phyloP scores from a whole-genome alignment of 2,329 filamentous ascomycete genomes.

The Exophiala sp. region DNA sequence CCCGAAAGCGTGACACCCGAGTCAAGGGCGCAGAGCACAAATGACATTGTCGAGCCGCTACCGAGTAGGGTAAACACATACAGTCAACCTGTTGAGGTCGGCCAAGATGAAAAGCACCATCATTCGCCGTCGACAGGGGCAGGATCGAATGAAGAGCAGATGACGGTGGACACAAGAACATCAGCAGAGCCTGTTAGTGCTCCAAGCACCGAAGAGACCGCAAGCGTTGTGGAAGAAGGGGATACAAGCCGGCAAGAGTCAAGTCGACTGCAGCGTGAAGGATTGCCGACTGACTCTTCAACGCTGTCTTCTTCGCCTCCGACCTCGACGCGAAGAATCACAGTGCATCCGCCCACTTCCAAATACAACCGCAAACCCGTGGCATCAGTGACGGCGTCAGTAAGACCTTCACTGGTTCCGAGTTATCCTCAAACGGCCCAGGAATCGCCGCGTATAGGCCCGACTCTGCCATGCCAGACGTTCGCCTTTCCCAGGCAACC shows the following conservation, averaged over 20 bases:
- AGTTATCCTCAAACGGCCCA: conserved; percentile 21
- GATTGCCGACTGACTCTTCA: conserved; percentile 4
- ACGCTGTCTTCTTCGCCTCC: conserved; percentile 23
- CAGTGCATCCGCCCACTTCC: conserved; percentile 24
- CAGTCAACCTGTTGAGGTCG: conserved; percentile 2
- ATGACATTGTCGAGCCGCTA: conserved; percentile 17
- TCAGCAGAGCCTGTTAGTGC: conserved; percentile 5
- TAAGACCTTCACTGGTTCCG: conserved; percentile 11
- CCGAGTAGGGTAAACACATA: conserved; percentile 1
- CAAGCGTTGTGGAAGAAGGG: conserved; percentile 18
- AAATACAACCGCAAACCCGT: conserved; percentile 28
- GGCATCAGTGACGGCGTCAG: conserved; percentile 9
- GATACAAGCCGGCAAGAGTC: neutral
- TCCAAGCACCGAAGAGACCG: conserved; percentile 14
- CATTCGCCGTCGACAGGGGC: conserved; percentile 13
- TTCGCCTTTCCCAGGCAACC: conserved; percentile 11
- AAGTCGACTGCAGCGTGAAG: conserved; percentile 5
- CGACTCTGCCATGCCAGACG: conserved; percentile 6
- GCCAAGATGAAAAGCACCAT: conserved; percentile 9
- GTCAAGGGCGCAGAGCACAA: conserved; percentile 12
- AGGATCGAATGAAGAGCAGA: conserved; percentile 20
- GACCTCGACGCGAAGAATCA: conserved; percentile 15
- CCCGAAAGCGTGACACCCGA: conserved; percentile 21
- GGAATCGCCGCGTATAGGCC: conserved; percentile 19
- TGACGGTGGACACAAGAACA: conserved; percentile 13